Conservation (phyloP, 352 stramenopile species). For the Globisporangium spinosum region DNA sequence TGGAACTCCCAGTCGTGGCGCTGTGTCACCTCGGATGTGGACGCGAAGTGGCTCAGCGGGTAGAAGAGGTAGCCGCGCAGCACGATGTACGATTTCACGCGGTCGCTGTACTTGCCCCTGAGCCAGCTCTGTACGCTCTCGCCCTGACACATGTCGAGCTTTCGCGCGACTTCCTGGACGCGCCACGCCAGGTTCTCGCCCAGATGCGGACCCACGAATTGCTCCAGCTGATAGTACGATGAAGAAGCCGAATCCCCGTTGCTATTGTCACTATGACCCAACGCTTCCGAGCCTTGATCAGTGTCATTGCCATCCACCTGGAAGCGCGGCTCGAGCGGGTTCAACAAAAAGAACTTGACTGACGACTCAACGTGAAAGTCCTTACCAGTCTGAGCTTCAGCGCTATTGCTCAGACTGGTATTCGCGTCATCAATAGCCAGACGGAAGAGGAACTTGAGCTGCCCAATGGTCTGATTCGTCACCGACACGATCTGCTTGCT, state of each 20-base stretch:
- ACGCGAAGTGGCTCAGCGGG: slow-evolving; percentile 40
- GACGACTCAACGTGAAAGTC: slow-evolving; percentile 75
- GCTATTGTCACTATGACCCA: neutral
- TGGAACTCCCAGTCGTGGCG: slow-evolving; percentile 48
- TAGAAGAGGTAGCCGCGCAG: slow-evolving; percentile 68
- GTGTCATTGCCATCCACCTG: neutral
- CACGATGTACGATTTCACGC: slow-evolving; percentile 53
- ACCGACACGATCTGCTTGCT: slow-evolving; percentile 64
- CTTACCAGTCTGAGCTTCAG: slow-evolving; percentile 5
- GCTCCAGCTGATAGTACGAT: slow-evolving; percentile 36
- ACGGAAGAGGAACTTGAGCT: slow-evolving; percentile 77
- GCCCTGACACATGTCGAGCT: slow-evolving; percentile 55
- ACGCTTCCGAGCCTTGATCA: neutral
- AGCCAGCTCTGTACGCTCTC: slow-evolving; percentile 56
- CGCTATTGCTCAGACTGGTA: neutral
- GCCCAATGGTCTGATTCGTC: slow-evolving; percentile 58
- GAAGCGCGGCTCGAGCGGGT: slow-evolving; percentile 24
- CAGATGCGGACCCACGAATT: slow-evolving; percentile 69
- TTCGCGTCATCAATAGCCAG: slow-evolving; percentile 5
- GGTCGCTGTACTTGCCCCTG: slow-evolving; percentile 42
- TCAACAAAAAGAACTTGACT: slow-evolving; percentile 78
- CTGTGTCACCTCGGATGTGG: slow-evolving; percentile 40
- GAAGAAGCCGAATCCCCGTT: neutral
- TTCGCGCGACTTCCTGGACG: slow-evolving; percentile 60
- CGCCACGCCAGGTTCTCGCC: slow-evolving; percentile 73